These are phyloP conservation scores for Vanrija sp. DNA, from an alignment of 1,284 basidiomycete species.

Conservation along the genomic window DNA sequence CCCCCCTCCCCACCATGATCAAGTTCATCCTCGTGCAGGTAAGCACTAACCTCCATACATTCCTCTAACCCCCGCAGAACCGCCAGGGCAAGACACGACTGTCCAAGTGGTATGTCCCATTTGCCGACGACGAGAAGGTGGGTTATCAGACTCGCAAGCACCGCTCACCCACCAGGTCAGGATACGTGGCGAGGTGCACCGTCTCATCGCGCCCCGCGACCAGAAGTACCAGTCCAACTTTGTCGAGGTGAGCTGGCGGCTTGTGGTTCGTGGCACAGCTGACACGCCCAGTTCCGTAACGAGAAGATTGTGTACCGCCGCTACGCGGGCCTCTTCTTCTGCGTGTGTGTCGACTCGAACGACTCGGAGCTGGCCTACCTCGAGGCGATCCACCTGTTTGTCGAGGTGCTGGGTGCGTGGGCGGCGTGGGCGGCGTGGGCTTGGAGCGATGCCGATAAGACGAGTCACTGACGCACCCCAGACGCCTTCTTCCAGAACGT, in stretches of 20 bases:
- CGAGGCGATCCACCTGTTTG: slow-evolving; percentile 96
- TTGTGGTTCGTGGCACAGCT: slow-evolving; percentile 1
- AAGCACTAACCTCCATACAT: slow-evolving; percentile 17
- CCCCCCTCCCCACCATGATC: slow-evolving; percentile 59
- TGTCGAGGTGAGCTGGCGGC: slow-evolving; percentile 69
- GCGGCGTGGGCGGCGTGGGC: not conserved
- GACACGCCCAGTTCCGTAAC: slow-evolving; percentile 70
- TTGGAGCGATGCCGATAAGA: no score
- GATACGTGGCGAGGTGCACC: slow-evolving; percentile 89
- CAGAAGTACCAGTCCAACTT: slow-evolving; percentile 99
- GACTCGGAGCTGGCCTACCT: slow-evolving; percentile 97
- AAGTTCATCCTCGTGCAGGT: slow-evolving; percentile 90
- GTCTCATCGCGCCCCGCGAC: slow-evolving; percentile 91
- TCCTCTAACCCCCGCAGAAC: slow-evolving; percentile 60
- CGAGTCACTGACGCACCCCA: slow-evolving; percentile 48
- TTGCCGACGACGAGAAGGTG: slow-evolving; percentile 93
- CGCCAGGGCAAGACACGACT: slow-evolving; percentile 95
- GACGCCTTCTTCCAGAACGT: slow-evolving; percentile 98
- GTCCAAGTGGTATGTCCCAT: slow-evolving; percentile 96
- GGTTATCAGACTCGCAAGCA: slow-evolving; percentile 14
- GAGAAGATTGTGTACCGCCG: slow-evolving; percentile 92
- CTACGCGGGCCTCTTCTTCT: slow-evolving; percentile 97
- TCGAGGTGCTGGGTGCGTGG: slow-evolving; percentile 88
- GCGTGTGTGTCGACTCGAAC: slow-evolving; percentile 93
- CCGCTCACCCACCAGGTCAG: slow-evolving; percentile 60